Percentiles rank a stretch among this genome's conserved stretches.
Evolutionary conservation across 2,329 filamentous ascomycete species (phyloP).

Genomic region (Bipolaris bicolor): DNA sequence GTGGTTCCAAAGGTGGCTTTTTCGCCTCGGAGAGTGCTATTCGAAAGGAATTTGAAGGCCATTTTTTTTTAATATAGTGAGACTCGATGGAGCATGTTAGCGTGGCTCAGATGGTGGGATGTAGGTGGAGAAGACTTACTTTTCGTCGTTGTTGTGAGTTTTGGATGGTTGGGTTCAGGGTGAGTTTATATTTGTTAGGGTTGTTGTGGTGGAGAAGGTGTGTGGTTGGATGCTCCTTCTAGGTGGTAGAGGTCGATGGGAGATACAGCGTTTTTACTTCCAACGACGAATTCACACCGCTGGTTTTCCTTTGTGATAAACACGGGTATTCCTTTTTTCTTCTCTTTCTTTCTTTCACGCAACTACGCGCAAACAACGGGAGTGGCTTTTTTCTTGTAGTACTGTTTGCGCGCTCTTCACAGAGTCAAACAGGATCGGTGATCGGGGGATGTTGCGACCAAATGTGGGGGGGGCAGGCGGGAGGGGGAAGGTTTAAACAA

Average conservation of each 20-base stretch:
- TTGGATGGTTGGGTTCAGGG: too few relatives aligned
- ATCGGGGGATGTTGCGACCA: neutral
- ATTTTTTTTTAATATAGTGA: slow-evolving; percentile 14
- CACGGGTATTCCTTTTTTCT: neutral
- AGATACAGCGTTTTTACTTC: neutral
- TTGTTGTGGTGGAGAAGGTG: neutral
- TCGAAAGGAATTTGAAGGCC: slow-evolving; percentile 40
- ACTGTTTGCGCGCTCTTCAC: neutral
- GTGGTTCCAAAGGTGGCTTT: slow-evolving; percentile 34
- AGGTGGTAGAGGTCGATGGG: neutral
- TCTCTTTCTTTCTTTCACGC: neutral
- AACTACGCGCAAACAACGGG: neutral
- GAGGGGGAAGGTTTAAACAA: slow-evolving; percentile 2
- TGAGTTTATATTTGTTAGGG: too few relatives aligned
- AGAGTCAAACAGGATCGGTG: neutral
- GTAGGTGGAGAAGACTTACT: neutral
- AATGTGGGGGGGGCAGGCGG: neutral
- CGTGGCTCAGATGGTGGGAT: neutral
- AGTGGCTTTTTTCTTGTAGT: neutral
- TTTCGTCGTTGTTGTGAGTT: neutral
- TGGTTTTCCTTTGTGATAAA: neutral
- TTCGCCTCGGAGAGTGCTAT: slow-evolving; percentile 39
- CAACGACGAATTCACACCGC: neutral
- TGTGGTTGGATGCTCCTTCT: neutral
- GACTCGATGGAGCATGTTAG: neutral